Percentiles rank a stretch among this genome's conserved stretches.
Conservation (phyloP, 805 yeast species). For the Lachancea quebecensis region DNA sequence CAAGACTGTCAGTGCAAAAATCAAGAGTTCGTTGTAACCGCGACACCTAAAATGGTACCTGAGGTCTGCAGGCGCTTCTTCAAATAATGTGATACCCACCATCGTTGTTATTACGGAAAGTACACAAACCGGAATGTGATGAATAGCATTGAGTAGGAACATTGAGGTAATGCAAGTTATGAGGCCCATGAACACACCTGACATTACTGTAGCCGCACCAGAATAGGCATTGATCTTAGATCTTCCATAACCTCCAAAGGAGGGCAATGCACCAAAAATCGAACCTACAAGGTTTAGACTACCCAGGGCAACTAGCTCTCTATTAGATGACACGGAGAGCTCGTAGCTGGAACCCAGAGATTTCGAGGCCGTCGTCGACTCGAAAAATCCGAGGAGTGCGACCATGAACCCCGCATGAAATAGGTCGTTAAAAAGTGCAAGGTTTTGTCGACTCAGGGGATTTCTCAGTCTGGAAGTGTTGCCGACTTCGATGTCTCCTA, state of each 20-base stretch:
- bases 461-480: slow-evolving; percentile 40
- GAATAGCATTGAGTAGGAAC: slow-evolving; percentile 54
- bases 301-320: slow-evolving; percentile 90
- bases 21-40: slow-evolving; percentile 71
- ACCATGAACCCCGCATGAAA: slow-evolving; percentile 68
- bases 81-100: slow-evolving; percentile 69
- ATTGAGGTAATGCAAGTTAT: slow-evolving; percentile 60
- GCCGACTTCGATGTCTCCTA: slow-evolving; percentile 59
- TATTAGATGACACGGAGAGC: slow-evolving; percentile 61
- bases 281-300: slow-evolving; percentile 59
- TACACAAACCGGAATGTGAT: slow-evolving; percentile 71
- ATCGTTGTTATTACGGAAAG: slow-evolving; percentile 72
- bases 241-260: slow-evolving; percentile 95
- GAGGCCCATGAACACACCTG: slow-evolving; percentile 80
- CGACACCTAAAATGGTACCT: slow-evolving; percentile 61
- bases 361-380: slow-evolving; percentile 88
- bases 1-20: slow-evolving; percentile 56
- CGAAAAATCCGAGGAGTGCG: slow-evolving; percentile 86
- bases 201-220: slow-evolving; percentile 79
- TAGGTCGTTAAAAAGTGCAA: slow-evolving; percentile 44
- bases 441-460: slow-evolving; percentile 48
- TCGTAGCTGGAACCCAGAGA: slow-evolving; percentile 71
- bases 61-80: slow-evolving; percentile 79
- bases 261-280: slow-evolving; percentile 63
- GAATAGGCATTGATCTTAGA: slow-evolving; percentile 81